Evolutionary conservation across 805 yeast species (phyloP), one percentile per base, ranked within the genome.

Genomic region (Teunomyces cretensis): DNA sequence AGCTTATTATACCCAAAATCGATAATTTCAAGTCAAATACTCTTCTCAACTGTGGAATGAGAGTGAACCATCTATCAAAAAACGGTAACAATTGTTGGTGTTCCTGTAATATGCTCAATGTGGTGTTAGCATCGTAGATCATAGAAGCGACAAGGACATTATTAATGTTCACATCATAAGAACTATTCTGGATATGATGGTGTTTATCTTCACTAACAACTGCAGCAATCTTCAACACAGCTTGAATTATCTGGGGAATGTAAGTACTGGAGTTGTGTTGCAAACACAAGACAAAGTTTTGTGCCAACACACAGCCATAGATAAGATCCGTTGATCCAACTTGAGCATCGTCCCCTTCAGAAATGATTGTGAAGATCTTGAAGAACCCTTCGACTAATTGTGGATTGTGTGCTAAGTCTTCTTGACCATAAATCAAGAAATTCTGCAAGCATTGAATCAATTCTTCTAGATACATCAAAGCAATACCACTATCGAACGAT

Each of bases 11-110:
- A 0, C 94, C 95, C 51, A 92, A 64, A 2, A 80, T 69, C 1
- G 88, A 80, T 35, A 92, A 65, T 64, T 90, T 91, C 61, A 88
- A 73, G 64, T 92, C 98, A 56, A 78, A 87, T 2, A 88, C 96
- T 48, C 96, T 72, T 16, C 75, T 75, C 53, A 85, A 74, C 22
- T 70, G 66, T 4, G 82, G 77, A 32, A 81, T 67, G 8, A 74
- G 54, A 15, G 75, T 70, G 56, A 86, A 79, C 97, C 97, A 89
- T 43, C 72, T 61, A 19, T 72, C 72, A 55, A 91, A 79, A 54
- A 88, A 79, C 30, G 75, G 73, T 13, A 41, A 36, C 4, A 81
- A 59, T 39, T 72, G 69, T 13, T 72, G 65, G 12, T 62, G 57
- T 40, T 74, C 70, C 47, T 73, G 71, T 48, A 91, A 66, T 6